A percentile compares a stretch with the other conserved stretches of the same genome.
phyloP scores from a whole-genome alignment of 202 grass and related monocot genomes.

The Musa balbisiana region DNA sequence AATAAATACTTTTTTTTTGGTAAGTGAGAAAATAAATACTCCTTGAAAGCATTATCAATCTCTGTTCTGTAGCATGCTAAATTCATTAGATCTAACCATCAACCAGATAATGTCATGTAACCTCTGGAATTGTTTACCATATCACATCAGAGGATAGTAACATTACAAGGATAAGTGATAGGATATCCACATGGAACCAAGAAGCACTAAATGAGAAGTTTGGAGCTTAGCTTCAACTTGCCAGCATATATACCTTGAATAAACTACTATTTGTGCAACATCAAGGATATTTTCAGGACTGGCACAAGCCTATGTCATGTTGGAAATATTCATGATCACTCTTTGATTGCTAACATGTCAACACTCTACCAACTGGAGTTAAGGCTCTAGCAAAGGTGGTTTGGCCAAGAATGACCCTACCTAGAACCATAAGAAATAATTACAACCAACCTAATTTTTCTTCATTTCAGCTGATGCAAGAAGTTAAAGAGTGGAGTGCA shows the following conservation, averaged over 20 bases:
- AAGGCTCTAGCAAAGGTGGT: neutral
- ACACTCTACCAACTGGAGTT: no score
- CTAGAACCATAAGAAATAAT: neutral
- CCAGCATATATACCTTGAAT: neutral
- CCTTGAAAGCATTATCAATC: neutral
- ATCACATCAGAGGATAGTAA: neutral
- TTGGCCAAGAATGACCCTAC: neutral
- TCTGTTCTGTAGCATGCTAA: neutral
- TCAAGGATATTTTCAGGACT: no score
- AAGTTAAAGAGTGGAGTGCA: no score
- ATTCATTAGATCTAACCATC: neutral
- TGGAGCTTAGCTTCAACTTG: neutral
- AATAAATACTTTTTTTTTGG: no score
- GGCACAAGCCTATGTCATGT: no score
- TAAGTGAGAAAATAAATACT: slow-evolving; percentile 21
- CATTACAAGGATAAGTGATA: neutral
- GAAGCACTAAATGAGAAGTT: neutral
- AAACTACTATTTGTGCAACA: neutral
- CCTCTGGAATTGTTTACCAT: neutral
- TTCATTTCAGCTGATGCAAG: no score
- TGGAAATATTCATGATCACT: no score
- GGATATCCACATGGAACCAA: neutral
- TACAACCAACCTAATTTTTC: no score
- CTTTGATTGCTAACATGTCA: no score
- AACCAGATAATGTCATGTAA: neutral